A percentile compares a stretch with the other conserved stretches of the same genome.
Evolutionary conservation across 768 basidiomycete species (phyloP).

Genomic region (Dendrothele bispora): DNA sequence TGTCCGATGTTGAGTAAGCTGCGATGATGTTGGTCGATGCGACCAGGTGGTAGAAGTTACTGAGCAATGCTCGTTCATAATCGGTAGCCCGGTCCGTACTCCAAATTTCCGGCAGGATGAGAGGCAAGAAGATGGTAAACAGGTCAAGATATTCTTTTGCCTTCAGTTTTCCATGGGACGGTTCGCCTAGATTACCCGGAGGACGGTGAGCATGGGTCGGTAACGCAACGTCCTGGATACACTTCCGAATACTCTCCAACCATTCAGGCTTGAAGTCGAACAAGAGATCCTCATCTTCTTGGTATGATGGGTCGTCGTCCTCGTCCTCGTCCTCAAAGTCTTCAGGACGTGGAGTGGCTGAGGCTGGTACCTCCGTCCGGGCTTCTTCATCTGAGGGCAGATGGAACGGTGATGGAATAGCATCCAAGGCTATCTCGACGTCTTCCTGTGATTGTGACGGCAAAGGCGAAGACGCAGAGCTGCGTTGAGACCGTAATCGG

Average conservation of each 20-base stretch:
- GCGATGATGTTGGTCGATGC: constrained; percentile 24
- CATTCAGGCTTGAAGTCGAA: constrained; percentile 8
- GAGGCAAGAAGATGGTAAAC: constrained; percentile 26
- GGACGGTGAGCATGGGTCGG: constrained; percentile 21
- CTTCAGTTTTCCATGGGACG: constrained; percentile 32
- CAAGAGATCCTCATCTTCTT: too few species aligned
- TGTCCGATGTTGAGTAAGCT: constrained; percentile 19
- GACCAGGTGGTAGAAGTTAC: constrained; percentile 25
- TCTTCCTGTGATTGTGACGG: too few species aligned
- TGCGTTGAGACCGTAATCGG: not conserved
- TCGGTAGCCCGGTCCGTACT: constrained; percentile 5
- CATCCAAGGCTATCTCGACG: too few species aligned
- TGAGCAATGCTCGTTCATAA: constrained; percentile 9
- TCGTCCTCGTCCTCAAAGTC: constrained; percentile 10
- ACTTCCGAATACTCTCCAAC: constrained; percentile 10
- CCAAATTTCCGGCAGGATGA: constrained; percentile 31
- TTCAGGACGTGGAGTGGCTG: not conserved
- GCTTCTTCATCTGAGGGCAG: too few species aligned
- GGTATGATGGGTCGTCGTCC: constrained; percentile 1
- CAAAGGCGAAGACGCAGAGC: not conserved
- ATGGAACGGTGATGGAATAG: too few species aligned
- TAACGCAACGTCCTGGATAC: constrained; percentile 17
- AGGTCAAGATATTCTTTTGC: constrained; percentile 26
- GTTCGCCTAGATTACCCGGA: constrained; percentile 31
- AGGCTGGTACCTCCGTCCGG: not conserved